Evolutionary conservation across 148 eudicot species (phyloP).

Genomic region (Drosera capensis): DNA sequence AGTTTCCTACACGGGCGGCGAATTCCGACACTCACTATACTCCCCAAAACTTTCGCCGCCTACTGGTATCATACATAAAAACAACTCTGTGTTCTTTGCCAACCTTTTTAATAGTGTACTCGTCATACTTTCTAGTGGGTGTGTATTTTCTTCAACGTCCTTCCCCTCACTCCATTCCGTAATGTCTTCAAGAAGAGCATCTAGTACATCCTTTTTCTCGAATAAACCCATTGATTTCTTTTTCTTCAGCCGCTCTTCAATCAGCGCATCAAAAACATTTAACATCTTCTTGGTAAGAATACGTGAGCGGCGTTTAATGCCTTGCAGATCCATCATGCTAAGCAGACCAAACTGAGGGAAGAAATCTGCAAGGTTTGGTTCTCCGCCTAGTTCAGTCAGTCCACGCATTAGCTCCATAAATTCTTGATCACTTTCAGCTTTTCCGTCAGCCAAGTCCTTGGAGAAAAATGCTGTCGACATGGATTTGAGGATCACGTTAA

Average conservation of each 20-base stretch:
- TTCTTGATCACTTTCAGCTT: neutral
- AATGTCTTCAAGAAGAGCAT: slow-evolving; percentile 2
- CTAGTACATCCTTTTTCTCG: neutral
- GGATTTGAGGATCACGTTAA: slow-evolving; percentile 1
- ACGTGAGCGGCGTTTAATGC: neutral
- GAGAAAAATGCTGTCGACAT: slow-evolving; percentile 6
- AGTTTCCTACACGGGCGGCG: no score
- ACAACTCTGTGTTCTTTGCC: no score
- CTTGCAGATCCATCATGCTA: slow-evolving; percentile 1
- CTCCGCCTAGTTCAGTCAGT: neutral
- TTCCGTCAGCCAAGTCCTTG: slow-evolving; percentile 2
- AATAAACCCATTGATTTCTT: neutral
- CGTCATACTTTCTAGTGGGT: no score
- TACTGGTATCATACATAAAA: no score
- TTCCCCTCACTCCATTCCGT: neutral
- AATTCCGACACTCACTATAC: no score
- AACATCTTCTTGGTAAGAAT: neutral
- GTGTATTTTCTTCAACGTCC: no score
- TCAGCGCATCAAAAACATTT: neutral
- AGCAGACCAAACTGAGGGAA: slow-evolving; percentile 2
- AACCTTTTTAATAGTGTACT: no score
- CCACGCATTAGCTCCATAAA: neutral
- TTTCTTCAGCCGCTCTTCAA: neutral
- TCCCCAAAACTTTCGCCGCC: no score
- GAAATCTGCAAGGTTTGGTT: slow-evolving; percentile 1